Conservation (phyloP, 495 filamentous ascomycete genomes). For the Glarea lozoyensis region DNA sequence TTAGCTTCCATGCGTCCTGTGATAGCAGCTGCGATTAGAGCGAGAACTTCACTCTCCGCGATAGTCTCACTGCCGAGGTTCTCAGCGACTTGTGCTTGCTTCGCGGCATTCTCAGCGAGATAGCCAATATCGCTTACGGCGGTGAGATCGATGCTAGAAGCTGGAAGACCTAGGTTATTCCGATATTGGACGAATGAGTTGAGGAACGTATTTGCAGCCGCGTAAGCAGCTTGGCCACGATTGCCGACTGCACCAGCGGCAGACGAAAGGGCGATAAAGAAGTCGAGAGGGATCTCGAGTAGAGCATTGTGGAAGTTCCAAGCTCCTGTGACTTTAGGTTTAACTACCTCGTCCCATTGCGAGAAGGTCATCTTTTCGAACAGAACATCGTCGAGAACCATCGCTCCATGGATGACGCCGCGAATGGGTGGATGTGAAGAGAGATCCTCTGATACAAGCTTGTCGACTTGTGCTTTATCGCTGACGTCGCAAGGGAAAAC, state of each 20-base stretch:
- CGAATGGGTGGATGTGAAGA: constrained; percentile 36
- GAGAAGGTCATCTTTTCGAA: constrained; percentile 47
- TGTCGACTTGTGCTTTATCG: constrained; percentile 15
- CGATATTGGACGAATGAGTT: constrained; percentile 43
- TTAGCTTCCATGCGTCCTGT: constrained; percentile 22
- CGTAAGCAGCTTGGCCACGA: constrained; percentile 54
- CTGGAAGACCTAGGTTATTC: constrained; percentile 32
- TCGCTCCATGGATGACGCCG: constrained; percentile 41
- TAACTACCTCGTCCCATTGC: constrained; percentile 37
- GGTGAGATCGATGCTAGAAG: constrained; percentile 44
- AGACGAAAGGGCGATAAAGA: constrained; percentile 59
- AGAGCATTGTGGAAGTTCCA: constrained; percentile 51
- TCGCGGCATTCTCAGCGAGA: constrained; percentile 24
- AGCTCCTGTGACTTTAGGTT: constrained; percentile 45
- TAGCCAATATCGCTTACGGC: constrained; percentile 31
- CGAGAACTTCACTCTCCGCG: constrained; percentile 41
- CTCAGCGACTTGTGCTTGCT: constrained; percentile 35
- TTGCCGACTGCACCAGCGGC: constrained; percentile 50
- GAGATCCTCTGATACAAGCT: constrained; percentile 3
- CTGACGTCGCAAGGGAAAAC: constrained; percentile 30
- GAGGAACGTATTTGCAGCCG: constrained; percentile 55
- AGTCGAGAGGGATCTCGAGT: constrained; percentile 39
- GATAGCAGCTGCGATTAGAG: constrained; percentile 39
- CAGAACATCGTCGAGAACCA: constrained; percentile 35
- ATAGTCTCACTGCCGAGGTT: constrained; percentile 42